Percentiles rank a stretch among this genome's conserved stretches.
Evolutionary conservation across 805 yeast species (phyloP).

Genomic region (Hyphopichia homilentoma): DNA sequence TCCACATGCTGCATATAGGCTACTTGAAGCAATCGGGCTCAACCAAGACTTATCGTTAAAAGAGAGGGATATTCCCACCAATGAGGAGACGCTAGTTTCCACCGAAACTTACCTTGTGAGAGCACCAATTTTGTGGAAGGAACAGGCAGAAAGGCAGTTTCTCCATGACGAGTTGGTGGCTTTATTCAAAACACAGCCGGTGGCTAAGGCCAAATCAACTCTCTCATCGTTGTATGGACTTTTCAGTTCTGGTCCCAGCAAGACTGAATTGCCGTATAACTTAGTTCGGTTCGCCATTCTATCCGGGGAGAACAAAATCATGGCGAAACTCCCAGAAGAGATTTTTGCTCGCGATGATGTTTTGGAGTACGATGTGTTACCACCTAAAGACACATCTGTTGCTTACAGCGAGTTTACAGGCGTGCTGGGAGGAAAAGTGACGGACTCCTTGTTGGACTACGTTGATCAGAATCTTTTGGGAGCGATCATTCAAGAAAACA

Average conservation of each 20-base stretch:
- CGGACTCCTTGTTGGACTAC: slow-evolving; percentile 36
- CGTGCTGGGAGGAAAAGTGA: slow-evolving; percentile 11
- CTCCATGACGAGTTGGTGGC: slow-evolving; percentile 39
- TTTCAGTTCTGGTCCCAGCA: slow-evolving; percentile 6
- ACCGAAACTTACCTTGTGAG: slow-evolving; percentile 59
- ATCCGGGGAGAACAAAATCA: slow-evolving; percentile 65
- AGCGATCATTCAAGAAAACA: slow-evolving; percentile 35
- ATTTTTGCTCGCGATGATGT: slow-evolving; percentile 62
- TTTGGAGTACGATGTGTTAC: slow-evolving; percentile 68
- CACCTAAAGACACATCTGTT: slow-evolving; percentile 44
- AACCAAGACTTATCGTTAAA: slow-evolving; percentile 8
- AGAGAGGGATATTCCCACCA: slow-evolving; percentile 15
- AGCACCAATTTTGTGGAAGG: slow-evolving; percentile 54
- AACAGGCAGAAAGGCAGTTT: slow-evolving; percentile 42
- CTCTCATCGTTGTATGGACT: slow-evolving; percentile 10
- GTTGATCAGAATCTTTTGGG: slow-evolving; percentile 47
- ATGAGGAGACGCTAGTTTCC: slow-evolving; percentile 22
- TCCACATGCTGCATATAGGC: slow-evolving; percentile 53
- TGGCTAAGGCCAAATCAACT: slow-evolving; percentile 1
- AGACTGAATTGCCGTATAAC: slow-evolving; percentile 50
- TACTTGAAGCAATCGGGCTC: slow-evolving; percentile 48
- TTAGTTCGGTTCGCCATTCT: slow-evolving; percentile 64
- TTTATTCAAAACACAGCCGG: slow-evolving; percentile 11
- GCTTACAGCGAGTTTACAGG: slow-evolving; percentile 40
- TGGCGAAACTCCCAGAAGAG: slow-evolving; percentile 63